A percentile compares a stretch with the other conserved stretches of the same genome.
Conservation (phyloP, 768 basidiomycete species). For the Megacollybia marginata region DNA sequence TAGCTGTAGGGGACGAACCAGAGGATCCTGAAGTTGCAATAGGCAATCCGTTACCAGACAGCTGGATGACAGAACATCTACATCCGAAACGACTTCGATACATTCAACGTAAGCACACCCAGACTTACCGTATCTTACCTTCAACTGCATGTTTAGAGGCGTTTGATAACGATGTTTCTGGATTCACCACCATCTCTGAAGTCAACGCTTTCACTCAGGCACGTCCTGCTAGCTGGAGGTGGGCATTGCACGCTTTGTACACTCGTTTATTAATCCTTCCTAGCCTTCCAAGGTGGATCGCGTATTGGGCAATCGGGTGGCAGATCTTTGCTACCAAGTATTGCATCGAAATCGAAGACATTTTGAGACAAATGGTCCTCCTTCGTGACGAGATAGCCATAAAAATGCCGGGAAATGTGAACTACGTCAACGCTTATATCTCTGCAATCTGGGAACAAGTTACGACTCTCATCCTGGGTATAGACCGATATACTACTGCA, state of each 20-base stretch:
- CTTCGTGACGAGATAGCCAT: slow-evolving; percentile 1
- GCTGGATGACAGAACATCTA: slow-evolving; percentile 4
- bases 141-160: slow-evolving; percentile 1
- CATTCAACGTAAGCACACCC: slow-evolving; percentile 4
- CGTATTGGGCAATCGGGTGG: slow-evolving; percentile 10
- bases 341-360: slow-evolving; percentile 7
- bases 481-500: slow-evolving; percentile 1
- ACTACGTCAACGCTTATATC: slow-evolving; percentile 5
- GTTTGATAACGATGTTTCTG: slow-evolving; percentile 5
- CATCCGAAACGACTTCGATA: slow-evolving; percentile 4
- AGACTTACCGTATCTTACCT: not conserved
- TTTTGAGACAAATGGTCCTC: slow-evolving; percentile 5
- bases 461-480: not conserved
- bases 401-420: slow-evolving; percentile 8
- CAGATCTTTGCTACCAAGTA: slow-evolving; percentile 9
- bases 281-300: slow-evolving; percentile 9
- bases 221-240: slow-evolving; percentile 3
- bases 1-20: not conserved
- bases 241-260: not conserved
- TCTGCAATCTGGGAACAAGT: not conserved
- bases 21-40: slow-evolving; percentile 3
- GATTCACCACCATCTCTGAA: slow-evolving; percentile 5
- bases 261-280: not conserved
- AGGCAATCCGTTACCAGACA: slow-evolving; percentile 3
- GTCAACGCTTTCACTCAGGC: slow-evolving; percentile 4